Evolutionary conservation across 2,329 filamentous ascomycete species (phyloP).

Genomic region (Clonostachys chloroleuca): DNA sequence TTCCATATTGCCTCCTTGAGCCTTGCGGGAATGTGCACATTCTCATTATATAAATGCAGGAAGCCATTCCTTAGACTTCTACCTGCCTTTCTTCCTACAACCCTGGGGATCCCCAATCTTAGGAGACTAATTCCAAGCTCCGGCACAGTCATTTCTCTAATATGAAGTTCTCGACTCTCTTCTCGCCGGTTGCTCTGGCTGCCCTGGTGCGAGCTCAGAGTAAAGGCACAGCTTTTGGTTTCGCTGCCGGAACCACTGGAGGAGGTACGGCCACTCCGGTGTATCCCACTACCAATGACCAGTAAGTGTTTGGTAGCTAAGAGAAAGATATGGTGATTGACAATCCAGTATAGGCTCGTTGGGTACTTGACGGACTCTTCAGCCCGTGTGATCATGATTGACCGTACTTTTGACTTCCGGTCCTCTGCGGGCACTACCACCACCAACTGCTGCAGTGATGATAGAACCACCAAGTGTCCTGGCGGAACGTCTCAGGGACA

Average conservation of each 20-base stretch:
- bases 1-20: no score
- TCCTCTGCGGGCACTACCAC: conserved; percentile 47
- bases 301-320: neutral
- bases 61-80: no score
- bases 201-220: conserved; percentile 9
- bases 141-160: neutral
- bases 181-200: neutral
- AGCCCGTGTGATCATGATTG: conserved; percentile 53
- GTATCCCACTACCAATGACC: neutral
- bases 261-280: neutral
- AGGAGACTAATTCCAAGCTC: no score
- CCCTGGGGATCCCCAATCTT: no score
- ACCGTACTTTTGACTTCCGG: conserved; percentile 51
- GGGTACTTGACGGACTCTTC: conserved; percentile 40
- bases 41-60: no score
- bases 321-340: neutral
- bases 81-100: no score
- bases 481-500: neutral
- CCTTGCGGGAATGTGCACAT: no score
- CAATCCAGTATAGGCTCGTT: conserved; percentile 1
- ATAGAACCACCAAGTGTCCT: conserved; percentile 21
- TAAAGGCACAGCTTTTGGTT: conserved; percentile 24
- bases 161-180: neutral
- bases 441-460: conserved; percentile 44
- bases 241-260: neutral